A percentile compares a stretch with the other conserved stretches of the same genome.
Conservation (phyloP, 1,284 basidiomycete genomes). For the Moesziomyces aphidis region DNA sequence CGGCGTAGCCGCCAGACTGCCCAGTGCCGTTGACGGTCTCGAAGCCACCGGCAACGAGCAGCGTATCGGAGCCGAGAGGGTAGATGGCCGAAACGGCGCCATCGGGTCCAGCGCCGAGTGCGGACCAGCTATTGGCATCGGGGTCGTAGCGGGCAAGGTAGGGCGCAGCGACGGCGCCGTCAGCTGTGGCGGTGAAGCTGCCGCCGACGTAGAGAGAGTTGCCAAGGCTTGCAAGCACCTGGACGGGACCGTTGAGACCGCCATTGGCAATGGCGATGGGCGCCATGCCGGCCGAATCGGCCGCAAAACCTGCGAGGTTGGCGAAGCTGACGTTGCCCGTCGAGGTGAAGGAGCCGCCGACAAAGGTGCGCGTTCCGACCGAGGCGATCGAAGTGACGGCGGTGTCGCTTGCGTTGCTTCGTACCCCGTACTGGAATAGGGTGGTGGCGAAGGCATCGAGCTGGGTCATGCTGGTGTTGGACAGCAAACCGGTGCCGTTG, state of each 20-base stretch:
- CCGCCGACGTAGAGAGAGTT: constrained; percentile 83
- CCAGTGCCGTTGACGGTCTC: constrained; percentile 71
- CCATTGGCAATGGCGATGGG: constrained; percentile 69
- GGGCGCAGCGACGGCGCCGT: constrained; percentile 70
- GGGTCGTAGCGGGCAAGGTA: constrained; percentile 83
- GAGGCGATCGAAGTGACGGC: constrained; percentile 73
- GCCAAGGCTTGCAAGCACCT: constrained; percentile 51
- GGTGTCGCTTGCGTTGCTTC: constrained; percentile 45
- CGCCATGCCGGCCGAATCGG: constrained; percentile 69
- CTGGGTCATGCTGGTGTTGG: constrained; percentile 74
- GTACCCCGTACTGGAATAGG: constrained; percentile 70
- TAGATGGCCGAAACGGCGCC: constrained; percentile 77
- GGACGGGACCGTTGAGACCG: constrained; percentile 66
- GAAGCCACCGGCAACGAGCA: constrained; percentile 83
- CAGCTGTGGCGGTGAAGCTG: constrained; percentile 79
- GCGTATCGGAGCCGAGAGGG: constrained; percentile 71
- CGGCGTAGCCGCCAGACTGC: constrained; percentile 78
- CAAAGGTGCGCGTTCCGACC: constrained; percentile 72
- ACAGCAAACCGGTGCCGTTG: constrained; percentile 48
- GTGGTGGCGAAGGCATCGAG: constrained; percentile 76
- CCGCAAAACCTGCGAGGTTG: constrained; percentile 81
- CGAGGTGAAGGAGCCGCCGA: constrained; percentile 80
- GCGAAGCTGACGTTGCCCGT: constrained; percentile 73
- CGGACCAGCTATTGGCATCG: constrained; percentile 75
- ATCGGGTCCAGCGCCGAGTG: constrained; percentile 81